Base-by-base conservation (phyloP, 2,329 filamentous ascomycete species). In the Fusarium fracticaudum region DNA sequence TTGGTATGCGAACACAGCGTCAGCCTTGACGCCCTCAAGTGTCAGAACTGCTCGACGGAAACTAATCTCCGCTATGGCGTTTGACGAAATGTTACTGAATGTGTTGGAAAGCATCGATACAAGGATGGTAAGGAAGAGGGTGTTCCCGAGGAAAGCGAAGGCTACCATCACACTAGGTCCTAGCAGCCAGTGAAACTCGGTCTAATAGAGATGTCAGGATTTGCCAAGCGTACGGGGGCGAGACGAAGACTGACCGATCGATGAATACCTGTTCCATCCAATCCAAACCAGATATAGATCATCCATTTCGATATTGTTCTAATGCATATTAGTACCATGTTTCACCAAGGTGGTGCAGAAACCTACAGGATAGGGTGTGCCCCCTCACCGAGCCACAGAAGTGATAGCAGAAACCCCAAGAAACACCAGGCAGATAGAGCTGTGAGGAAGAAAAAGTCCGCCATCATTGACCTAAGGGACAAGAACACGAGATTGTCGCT, bases 251-350 rank as follows among this genome's bases (percentile, higher is more conserved):
- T 79, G 78, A 87, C 86, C 64, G 89, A 89, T 73, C 86, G 81
- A 54, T 90, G 86, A 47, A 92, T 91, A 13, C 90, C 90, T 8
- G 87, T 90, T 12, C 89, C 94, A 76, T 96, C 94, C 4, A 97
- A 88, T 5, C 94, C 94, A 79, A 97, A 96, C 94, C 94, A 97
- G 73, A 97, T 95, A 88, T 93, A 96, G 4, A 96, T 88, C 93
- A 97, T 96, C 94, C 94, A 97, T 82, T 95, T 95, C 50, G 91
- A 91, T 71, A 96, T 95, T 3, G 91, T 93, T 9, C 86, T 88
- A 53, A 18, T 31, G 38, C 20, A 35, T 44, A 51, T 78, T 8
- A 76, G 66, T 50, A 71, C 10, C 60, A 44, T 38, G 22, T 22
- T 38, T 13, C 33, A 33, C 20, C 20, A 20, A 45, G 29, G 35